Conservation (phyloP, 768 basidiomycete genomes). For the Boletus subparvulus region DNA sequence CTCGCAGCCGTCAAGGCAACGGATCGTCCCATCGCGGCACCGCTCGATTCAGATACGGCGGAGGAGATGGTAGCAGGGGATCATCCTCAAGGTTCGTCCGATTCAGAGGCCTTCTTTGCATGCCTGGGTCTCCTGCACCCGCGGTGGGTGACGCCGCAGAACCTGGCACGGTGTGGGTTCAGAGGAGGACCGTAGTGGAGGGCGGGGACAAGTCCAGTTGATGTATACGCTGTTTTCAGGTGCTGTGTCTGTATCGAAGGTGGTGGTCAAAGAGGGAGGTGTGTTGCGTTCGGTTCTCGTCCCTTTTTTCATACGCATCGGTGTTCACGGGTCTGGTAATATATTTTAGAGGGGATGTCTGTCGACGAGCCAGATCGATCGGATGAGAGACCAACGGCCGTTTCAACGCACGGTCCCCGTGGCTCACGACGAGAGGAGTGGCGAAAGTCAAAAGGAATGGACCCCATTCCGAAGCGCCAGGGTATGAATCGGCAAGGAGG, state of each 20-base stretch:
- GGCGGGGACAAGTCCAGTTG: slow-evolving; percentile 9
- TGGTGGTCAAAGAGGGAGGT: slow-evolving; percentile 19
- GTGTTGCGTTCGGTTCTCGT: slow-evolving; percentile 3
- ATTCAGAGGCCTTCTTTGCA: slow-evolving; percentile 27
- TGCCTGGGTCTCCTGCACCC: slow-evolving; percentile 59
- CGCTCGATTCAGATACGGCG: slow-evolving; percentile 22
- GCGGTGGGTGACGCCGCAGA: slow-evolving; percentile 37
- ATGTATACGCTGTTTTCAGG: slow-evolving; percentile 18
- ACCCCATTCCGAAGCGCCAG: slow-evolving; percentile 45
- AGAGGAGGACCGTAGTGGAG: neutral
- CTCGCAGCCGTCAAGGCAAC: slow-evolving; percentile 47
- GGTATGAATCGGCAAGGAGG: slow-evolving; percentile 71
- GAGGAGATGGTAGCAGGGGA: slow-evolving; percentile 36
- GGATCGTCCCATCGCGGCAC: slow-evolving; percentile 27
- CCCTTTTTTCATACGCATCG: neutral
- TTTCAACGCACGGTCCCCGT: slow-evolving; percentile 84
- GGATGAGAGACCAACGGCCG: slow-evolving; percentile 33
- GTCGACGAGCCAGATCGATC: slow-evolving; percentile 40
- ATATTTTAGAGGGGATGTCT: slow-evolving; percentile 48
- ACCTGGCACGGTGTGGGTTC: slow-evolving; percentile 37
- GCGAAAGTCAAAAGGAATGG: slow-evolving; percentile 77
- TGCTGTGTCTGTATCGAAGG: slow-evolving; percentile 12
- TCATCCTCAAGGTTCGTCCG: slow-evolving; percentile 58
- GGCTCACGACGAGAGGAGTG: slow-evolving; percentile 77
- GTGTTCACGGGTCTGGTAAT: slow-evolving; percentile 7